Evolutionary conservation across 2,329 filamentous ascomycete genomes (phyloP).

Genomic region (Penicillium sp.): DNA sequence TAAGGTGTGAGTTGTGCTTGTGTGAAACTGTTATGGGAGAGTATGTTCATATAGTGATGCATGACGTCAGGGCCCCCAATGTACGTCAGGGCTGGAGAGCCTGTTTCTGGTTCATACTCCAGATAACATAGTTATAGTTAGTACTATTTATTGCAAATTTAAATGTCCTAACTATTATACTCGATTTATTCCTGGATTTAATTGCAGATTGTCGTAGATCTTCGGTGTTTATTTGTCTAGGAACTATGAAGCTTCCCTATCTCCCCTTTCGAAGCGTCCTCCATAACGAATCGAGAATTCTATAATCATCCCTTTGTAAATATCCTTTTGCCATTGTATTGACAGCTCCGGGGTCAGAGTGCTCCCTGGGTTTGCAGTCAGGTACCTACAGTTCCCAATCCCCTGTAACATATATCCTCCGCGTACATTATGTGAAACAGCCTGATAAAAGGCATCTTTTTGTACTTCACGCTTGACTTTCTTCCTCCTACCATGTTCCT

Average conservation of each 20-base stretch:
- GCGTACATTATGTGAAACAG: too few relatives aligned
- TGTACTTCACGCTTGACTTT: too few relatives aligned
- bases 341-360: conserved; percentile 15
- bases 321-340: conserved; percentile 5
- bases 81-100: not conserved
- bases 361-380: conserved; percentile 16
- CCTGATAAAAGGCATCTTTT: too few relatives aligned
- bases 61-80: conserved; percentile 21
- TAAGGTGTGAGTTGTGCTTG: not conserved
- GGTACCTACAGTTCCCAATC: conserved; percentile 1
- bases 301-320: too few relatives aligned
- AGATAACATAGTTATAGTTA: not conserved
- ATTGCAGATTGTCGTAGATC: not conserved
- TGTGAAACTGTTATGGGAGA: not conserved
- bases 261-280: not conserved
- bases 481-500: too few relatives aligned
- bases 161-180: too few relatives aligned
- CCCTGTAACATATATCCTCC: too few relatives aligned
- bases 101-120: conserved; percentile 2
- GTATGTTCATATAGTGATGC: not conserved
- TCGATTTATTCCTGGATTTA: not conserved
- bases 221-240: not conserved
- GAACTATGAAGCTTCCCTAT: not conserved
- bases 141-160: too few relatives aligned
- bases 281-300: too few relatives aligned